A percentile compares a stretch with the other conserved stretches of the same genome.
Evolutionary conservation across 2,329 filamentous ascomycete species (phyloP).

Genomic region (Lachnellula subtilissima): DNA sequence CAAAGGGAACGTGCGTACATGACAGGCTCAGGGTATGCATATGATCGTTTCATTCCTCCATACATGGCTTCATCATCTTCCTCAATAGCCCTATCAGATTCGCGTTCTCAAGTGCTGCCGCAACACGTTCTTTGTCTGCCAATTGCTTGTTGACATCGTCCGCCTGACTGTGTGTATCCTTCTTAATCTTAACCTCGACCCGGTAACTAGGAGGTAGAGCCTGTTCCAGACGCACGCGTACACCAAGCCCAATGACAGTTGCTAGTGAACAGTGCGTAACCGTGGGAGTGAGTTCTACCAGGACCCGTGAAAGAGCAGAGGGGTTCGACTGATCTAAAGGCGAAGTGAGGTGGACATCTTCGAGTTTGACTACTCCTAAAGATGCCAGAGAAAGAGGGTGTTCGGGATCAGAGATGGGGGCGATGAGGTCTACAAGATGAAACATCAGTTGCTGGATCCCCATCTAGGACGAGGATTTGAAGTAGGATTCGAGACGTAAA

Average conservation of each 20-base stretch:
- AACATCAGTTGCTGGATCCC: constrained; percentile 32
- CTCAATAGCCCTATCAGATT: constrained; percentile 81
- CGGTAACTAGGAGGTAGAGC: constrained; percentile 87
- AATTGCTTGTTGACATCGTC: constrained; percentile 97
- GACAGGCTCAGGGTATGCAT: background rate
- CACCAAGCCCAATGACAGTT: constrained; percentile 90
- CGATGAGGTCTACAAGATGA: constrained; percentile 69
- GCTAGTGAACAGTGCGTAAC: constrained; percentile 96
- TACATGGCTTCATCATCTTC: constrained; percentile 87
- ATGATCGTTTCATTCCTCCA: constrained; percentile 4
- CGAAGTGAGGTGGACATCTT: constrained; percentile 77
- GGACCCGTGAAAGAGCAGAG: constrained; percentile 63
- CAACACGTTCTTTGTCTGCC: constrained; percentile 92
- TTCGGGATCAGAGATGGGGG: constrained; percentile 91
- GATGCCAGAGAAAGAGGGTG: constrained; percentile 92
- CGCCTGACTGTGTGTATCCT: constrained; percentile 90
- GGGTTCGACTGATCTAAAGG: constrained; percentile 51
- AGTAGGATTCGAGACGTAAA: background rate
- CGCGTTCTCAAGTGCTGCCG: constrained; percentile 89
- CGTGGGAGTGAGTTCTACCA: constrained; percentile 89
- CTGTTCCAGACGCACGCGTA: constrained; percentile 86
- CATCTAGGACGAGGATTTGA: background rate
- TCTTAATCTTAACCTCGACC: constrained; percentile 88
- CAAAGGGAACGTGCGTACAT: background rate
- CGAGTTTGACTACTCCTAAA: constrained; percentile 91